Evolutionary conservation across 306 rosid genomes (phyloP), one percentile per base, ranked within the genome.

Genomic region (Casuarina cunninghamiana): DNA sequence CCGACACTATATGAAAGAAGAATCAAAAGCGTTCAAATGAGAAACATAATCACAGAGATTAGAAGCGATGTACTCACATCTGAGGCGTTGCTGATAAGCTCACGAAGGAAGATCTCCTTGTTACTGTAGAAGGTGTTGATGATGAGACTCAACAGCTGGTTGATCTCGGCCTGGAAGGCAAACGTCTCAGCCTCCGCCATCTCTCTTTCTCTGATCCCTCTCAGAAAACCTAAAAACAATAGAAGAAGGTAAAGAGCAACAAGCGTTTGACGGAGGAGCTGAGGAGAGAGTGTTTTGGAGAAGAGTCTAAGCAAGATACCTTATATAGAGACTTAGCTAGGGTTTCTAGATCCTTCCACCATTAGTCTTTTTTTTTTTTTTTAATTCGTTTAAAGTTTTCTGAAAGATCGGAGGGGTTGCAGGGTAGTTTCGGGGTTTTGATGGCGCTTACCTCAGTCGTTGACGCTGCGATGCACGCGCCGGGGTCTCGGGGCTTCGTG

Each of bases 131-230:
- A 93, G 32, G 97, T 93, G 80, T 93, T 93, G 90, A 93, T 93
- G 75, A 93, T 91, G 49, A 93, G 85, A 79, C 97, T 93, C 73
- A 93, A 89, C 17, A 93, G 90, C 87, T 93, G 98, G 89, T 93
- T 93, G 81, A 93, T 93, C 93, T 93, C 98, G 19, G 97, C 98
- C 88, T 93, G 98, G 69, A 93, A 93, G 49, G 98, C 94, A 21
- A 93, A 93, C 76, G 94, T 93, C 86, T 93, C 97, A 0, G 78
- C 37, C 5, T 93, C 96, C 35, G 90, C 78, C 98, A 91, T 93
- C 62, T 41, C 43, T 53, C 61, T 44, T 70, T 16, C 10, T 32
- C 60, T 35, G 17, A 12, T 8, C 49, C 71, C 62, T 16, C 32
- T 26, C 32, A 26, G 32, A 51, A 5, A 51, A 6, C 35, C 13